phyloP scores from a whole-genome alignment of 495 filamentous ascomycete genomes.

The Mycothermus thermophilus region DNA sequence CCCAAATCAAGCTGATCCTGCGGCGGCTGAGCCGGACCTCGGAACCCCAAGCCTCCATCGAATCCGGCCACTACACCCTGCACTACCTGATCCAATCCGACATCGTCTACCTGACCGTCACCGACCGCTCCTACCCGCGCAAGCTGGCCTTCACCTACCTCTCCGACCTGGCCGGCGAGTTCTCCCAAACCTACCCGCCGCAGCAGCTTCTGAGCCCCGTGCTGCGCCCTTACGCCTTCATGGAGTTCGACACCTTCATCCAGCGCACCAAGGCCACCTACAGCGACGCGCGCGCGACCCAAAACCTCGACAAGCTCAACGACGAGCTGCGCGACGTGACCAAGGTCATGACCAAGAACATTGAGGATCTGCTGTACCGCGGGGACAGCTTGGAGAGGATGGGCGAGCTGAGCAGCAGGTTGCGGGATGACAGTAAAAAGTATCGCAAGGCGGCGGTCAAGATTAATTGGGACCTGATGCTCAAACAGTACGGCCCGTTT shows the following conservation, averaged over 20 bases:
- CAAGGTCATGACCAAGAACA: constrained; percentile 99
- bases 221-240: constrained; percentile 86
- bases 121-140: constrained; percentile 85
- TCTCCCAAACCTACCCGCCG: constrained; percentile 68
- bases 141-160: constrained; percentile 99
- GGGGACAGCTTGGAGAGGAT: constrained; percentile 92
- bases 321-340: constrained; percentile 96
- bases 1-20: constrained; percentile 79
- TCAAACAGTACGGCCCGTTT: constrained; percentile 95
- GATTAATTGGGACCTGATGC: constrained; percentile 94
- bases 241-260: constrained; percentile 97
- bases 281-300: constrained; percentile 75
- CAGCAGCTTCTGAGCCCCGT: constrained; percentile 57
- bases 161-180: constrained; percentile 78
- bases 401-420: constrained; percentile 77
- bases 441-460: constrained; percentile 84
- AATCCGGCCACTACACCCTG: constrained; percentile 61
- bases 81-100: constrained; percentile 78
- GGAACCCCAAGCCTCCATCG: constrained; percentile 84
- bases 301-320: constrained; percentile 80
- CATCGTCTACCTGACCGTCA: constrained; percentile 83
- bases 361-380: constrained; percentile 91
- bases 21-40: constrained; percentile 74
- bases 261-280: constrained; percentile 85
- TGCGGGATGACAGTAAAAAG: constrained; percentile 87